Evolutionary conservation across 768 basidiomycete genomes (phyloP).

Genomic region (Suillus brevipes): DNA sequence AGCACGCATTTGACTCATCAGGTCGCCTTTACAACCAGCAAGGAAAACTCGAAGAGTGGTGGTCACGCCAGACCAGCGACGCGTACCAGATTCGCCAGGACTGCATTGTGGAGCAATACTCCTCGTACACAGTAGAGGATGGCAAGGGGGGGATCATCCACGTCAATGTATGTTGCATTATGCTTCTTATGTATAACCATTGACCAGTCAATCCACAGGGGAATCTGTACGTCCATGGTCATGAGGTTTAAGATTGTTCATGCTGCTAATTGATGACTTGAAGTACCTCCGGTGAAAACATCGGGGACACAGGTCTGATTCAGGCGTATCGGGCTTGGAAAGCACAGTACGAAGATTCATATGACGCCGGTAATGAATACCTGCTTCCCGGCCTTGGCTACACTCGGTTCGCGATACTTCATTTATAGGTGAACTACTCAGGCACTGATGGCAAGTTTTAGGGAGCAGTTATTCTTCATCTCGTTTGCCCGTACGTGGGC

Average conservation of each 20-base stretch:
- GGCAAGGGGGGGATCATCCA: conserved; percentile 81
- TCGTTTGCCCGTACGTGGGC: conserved; percentile 90
- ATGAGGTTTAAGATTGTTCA: neutral
- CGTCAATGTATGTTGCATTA: conserved; percentile 65
- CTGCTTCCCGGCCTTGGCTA: conserved; percentile 79
- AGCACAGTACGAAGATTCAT: conserved; percentile 62
- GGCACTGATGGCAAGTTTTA: conserved; percentile 27
- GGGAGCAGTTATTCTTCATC: conserved; percentile 94
- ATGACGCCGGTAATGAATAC: conserved; percentile 61
- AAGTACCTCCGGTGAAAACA: conserved; percentile 90
- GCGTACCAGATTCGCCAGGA: conserved; percentile 81
- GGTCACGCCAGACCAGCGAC: conserved; percentile 84
- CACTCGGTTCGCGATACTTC: conserved; percentile 51
- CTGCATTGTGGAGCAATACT: conserved; percentile 91
- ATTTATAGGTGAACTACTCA: neutral
- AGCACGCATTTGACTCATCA: conserved; percentile 91
- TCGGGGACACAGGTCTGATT: conserved; percentile 82
- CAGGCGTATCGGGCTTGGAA: conserved; percentile 94
- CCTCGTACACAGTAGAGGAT: conserved; percentile 84
- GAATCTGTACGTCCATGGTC: conserved; percentile 55
- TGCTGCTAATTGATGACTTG: conserved; percentile 16
- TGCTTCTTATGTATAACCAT: conserved; percentile 2
- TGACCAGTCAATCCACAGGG: conserved; percentile 45
- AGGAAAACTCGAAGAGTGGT: conserved; percentile 89
- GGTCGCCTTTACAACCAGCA: conserved; percentile 89